These are phyloP conservation scores for Batkoa obscura DNA, from an alignment of 371 early-diverging fungal species.

Conservation along the genomic window DNA sequence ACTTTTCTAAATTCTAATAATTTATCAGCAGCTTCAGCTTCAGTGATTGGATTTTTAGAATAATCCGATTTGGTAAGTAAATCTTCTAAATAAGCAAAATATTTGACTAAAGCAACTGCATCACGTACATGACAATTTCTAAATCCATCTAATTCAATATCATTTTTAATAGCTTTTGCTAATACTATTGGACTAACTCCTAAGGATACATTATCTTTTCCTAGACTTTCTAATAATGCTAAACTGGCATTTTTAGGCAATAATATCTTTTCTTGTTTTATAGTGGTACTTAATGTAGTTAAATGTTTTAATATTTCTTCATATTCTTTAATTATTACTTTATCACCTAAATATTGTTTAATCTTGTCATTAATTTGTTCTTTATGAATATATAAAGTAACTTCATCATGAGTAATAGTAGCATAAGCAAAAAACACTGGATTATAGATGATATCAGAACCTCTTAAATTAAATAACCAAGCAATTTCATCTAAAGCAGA, in stretches of 20 bases:
- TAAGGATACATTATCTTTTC: slow-evolving; percentile 22
- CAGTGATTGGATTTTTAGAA: slow-evolving; percentile 31
- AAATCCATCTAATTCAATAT: slow-evolving; percentile 82
- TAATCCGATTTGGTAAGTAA: slow-evolving; percentile 33
- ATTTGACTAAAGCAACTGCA: slow-evolving; percentile 74
- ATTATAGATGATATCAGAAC: slow-evolving; percentile 93
- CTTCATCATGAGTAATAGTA: slow-evolving; percentile 41
- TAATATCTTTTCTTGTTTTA: slow-evolving; percentile 20
- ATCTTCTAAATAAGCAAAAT: slow-evolving; percentile 91
- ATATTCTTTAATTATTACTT: slow-evolving; percentile 52
- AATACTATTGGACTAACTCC: slow-evolving; percentile 49
- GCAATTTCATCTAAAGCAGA: slow-evolving; percentile 85
- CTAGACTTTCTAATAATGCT: slow-evolving; percentile 31
- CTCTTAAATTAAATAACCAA: slow-evolving; percentile 96
- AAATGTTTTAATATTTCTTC: slow-evolving; percentile 60
- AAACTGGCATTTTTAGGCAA: slow-evolving; percentile 36
- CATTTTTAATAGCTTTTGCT: slow-evolving; percentile 88
- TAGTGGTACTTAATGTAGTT: background rate
- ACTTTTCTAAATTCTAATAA: slow-evolving; percentile 39
- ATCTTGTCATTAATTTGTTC: slow-evolving; percentile 44
- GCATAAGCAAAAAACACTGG: slow-evolving; percentile 95
- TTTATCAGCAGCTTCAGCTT: slow-evolving; percentile 62
- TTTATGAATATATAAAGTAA: slow-evolving; percentile 61
- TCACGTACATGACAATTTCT: slow-evolving; percentile 85
- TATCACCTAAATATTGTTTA: slow-evolving; percentile 32